phyloP scores from a whole-genome alignment of 371 early-diverging fungal species.

The Zychaea mexicana region DNA sequence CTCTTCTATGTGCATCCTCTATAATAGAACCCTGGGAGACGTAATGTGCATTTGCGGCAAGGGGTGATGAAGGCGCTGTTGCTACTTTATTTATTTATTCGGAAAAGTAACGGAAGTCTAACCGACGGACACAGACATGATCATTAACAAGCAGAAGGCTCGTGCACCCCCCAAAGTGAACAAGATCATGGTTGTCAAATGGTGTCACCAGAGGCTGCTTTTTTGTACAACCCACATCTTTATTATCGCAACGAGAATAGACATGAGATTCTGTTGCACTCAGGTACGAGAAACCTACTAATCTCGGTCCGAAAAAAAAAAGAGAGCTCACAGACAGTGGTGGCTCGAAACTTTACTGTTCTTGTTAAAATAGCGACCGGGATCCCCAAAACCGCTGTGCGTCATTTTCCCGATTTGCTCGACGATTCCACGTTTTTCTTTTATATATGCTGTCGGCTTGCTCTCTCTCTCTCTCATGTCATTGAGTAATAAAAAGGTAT shows the following conservation, averaged over 20 bases:
- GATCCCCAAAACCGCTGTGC: background rate
- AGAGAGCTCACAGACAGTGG: background rate
- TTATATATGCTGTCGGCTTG: background rate
- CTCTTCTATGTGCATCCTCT: no score
- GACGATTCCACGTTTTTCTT: background rate
- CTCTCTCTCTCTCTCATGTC: no score
- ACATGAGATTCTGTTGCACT: background rate
- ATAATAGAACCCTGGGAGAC: background rate
- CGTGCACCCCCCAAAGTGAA: constrained; percentile 2
- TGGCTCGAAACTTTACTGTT: background rate
- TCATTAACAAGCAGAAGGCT: background rate
- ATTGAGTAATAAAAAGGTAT: background rate
- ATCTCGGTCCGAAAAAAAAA: background rate
- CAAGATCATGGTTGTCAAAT: constrained; percentile 5
- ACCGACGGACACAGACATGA: background rate
- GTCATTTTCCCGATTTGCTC: background rate
- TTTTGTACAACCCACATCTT: background rate
- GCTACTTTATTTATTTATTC: background rate
- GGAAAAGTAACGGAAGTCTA: background rate
- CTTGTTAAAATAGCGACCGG: constrained; percentile 1
- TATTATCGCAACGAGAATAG: background rate
- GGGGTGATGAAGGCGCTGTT: background rate
- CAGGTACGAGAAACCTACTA: background rate
- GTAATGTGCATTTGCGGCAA: background rate
- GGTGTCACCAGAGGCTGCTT: background rate